phyloP scores from a whole-genome alignment of 306 rosid genomes.

The Gillenia trifoliata region DNA sequence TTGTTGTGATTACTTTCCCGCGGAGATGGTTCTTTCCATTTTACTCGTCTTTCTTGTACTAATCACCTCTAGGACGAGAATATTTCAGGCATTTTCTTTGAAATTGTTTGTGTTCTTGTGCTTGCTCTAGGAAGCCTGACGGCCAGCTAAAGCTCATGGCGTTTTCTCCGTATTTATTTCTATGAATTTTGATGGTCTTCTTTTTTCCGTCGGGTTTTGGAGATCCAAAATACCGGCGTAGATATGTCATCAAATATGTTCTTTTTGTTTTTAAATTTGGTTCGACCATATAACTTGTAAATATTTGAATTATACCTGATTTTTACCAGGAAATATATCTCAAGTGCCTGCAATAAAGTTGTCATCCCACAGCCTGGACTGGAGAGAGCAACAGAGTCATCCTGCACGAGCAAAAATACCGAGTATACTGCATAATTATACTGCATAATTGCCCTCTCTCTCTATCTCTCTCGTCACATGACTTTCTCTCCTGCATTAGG shows the following conservation, averaged over 20 bases:
- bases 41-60: neutral
- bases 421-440: no score
- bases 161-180: neutral
- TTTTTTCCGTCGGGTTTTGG: neutral
- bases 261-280: neutral
- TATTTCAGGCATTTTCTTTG: neutral
- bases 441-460: no score
- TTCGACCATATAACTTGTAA: neutral
- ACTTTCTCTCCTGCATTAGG: no score
- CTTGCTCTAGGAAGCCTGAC: neutral
- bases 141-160: neutral
- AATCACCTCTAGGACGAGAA: neutral
- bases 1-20: slow-evolving; percentile 3
- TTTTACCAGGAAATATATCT: neutral
- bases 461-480: neutral
- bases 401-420: neutral
- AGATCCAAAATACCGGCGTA: neutral
- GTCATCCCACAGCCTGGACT: no score
- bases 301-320: neutral
- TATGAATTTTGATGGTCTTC: neutral
- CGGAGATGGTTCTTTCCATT: neutral
- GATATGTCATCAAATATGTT: neutral
- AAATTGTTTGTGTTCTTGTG: neutral
- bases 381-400: neutral
- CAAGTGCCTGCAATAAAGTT: no score